These are phyloP conservation scores for Phytophthora constricta DNA, from an alignment of 352 stramenopile species.

Conservation along the genomic window DNA sequence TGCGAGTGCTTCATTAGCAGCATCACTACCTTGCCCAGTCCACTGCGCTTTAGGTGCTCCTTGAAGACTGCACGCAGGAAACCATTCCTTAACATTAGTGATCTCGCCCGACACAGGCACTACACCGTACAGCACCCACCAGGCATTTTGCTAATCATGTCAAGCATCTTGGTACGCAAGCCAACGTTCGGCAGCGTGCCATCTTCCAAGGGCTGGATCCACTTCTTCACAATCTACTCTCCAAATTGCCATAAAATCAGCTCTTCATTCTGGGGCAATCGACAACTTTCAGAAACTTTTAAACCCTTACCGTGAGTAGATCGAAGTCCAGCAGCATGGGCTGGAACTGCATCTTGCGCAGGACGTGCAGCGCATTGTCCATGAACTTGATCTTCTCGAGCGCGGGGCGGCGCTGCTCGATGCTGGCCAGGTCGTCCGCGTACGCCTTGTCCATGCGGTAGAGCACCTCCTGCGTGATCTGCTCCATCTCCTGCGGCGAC, in stretches of 20 bases:
- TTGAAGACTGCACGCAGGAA: conserved; percentile 76
- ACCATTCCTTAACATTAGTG: background rate
- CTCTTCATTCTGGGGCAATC: too few relatives aligned
- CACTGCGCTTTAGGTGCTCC: conserved; percentile 89
- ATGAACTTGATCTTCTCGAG: conserved; percentile 89
- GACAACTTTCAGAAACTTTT: background rate
- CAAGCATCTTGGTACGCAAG: conserved; percentile 87
- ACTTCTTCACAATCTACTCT: conserved; percentile 88
- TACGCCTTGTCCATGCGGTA: conserved; percentile 91
- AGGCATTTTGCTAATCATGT: conserved; percentile 82
- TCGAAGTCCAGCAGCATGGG: conserved; percentile 90
- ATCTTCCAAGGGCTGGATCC: conserved; percentile 87
- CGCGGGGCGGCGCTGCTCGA: conserved; percentile 64
- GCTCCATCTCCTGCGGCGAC: conserved; percentile 87
- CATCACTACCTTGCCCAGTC: conserved; percentile 91
- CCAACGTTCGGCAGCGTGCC: conserved; percentile 81
- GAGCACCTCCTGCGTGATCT: conserved; percentile 87
- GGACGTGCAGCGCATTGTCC: conserved; percentile 69
- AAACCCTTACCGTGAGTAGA: conserved; percentile 67
- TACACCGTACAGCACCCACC: conserved; percentile 30
- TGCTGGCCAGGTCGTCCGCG: conserved; percentile 72
- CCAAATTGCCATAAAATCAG: conserved; percentile 1
- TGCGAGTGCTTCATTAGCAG: conserved; percentile 87
- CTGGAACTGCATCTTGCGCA: conserved; percentile 87
- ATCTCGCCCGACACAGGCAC: background rate